Evolutionary conservation across 345 rosid species (phyloP).

Genomic region (Eutrema yunnanense): DNA sequence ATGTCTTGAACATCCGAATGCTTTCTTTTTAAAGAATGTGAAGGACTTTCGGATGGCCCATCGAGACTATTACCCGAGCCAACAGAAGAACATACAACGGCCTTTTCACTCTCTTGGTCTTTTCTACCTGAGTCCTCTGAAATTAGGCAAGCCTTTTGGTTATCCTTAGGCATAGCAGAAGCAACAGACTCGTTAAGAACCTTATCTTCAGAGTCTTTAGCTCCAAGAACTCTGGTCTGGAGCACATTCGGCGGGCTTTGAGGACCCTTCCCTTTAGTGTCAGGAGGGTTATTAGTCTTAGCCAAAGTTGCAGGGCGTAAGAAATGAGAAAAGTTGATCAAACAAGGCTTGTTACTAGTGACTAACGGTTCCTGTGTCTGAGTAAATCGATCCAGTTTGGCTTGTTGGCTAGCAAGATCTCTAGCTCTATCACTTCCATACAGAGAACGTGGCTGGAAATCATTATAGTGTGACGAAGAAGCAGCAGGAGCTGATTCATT

Average conservation of each 20-base stretch:
- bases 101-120: conserved; percentile 48
- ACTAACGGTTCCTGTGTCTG: conserved; percentile 40
- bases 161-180: conserved; percentile 32
- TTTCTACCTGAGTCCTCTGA: conserved; percentile 35
- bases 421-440: conserved; percentile 37
- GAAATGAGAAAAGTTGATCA: conserved; percentile 61
- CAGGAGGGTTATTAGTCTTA: conserved; percentile 36
- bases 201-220: conserved; percentile 33
- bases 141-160: conserved; percentile 26
- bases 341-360: conserved; percentile 32
- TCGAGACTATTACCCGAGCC: conserved; percentile 68
- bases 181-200: conserved; percentile 29
- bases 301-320: conserved; percentile 47
- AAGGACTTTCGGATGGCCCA: conserved; percentile 48
- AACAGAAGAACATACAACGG: conserved; percentile 64
- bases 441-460: conserved; percentile 33
- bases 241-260: conserved; percentile 25
- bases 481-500: conserved; percentile 31
- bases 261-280: conserved; percentile 30
- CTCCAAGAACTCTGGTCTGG: conserved; percentile 33
- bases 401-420: conserved; percentile 23
- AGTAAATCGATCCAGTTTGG: conserved; percentile 28
- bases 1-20: conserved; percentile 48
- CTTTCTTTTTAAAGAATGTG: conserved; percentile 56
- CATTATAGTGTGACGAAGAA: conserved; percentile 29